Evolutionary conservation across 441 rosid genomes (phyloP).

Genomic region (Sinapis alba): DNA sequence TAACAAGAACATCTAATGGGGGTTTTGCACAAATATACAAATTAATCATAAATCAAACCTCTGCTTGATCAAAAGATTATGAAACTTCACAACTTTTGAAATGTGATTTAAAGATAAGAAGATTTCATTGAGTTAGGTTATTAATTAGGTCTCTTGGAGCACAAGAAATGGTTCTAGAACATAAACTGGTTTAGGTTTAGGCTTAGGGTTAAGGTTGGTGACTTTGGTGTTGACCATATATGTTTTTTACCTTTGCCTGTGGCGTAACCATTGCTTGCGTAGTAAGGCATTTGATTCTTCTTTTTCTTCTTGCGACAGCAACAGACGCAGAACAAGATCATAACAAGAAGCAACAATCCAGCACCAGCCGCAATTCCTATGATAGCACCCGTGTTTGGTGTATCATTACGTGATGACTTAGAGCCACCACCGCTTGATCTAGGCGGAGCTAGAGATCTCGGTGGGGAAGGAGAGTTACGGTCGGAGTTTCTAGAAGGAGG

Average conservation of each 20-base stretch:
- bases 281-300: constrained; percentile 50
- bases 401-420: constrained; percentile 9
- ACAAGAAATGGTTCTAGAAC: background rate
- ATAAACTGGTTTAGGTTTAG: background rate
- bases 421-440: constrained; percentile 28
- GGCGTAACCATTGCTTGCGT: constrained; percentile 35
- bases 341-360: constrained; percentile 47
- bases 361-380: constrained; percentile 52
- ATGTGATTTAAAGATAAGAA: background rate
- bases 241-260: constrained; percentile 22
- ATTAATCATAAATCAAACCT: too few relatives aligned
- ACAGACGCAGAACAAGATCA: constrained; percentile 42
- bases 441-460: constrained; percentile 45
- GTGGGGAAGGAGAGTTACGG: constrained; percentile 23
- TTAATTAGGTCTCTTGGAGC: background rate
- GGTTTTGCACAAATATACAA: too few relatives aligned
- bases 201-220: constrained; percentile 3
- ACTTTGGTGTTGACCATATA: background rate
- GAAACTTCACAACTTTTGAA: background rate
- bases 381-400: constrained; percentile 36
- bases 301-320: constrained; percentile 61
- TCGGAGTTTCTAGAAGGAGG: constrained; percentile 38
- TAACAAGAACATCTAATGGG: too few relatives aligned
- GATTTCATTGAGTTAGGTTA: background rate
- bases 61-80: background rate